Evolutionary conservation across 73 alveolate genomes (phyloP).

Genomic region (Uronychia binucleata): DNA sequence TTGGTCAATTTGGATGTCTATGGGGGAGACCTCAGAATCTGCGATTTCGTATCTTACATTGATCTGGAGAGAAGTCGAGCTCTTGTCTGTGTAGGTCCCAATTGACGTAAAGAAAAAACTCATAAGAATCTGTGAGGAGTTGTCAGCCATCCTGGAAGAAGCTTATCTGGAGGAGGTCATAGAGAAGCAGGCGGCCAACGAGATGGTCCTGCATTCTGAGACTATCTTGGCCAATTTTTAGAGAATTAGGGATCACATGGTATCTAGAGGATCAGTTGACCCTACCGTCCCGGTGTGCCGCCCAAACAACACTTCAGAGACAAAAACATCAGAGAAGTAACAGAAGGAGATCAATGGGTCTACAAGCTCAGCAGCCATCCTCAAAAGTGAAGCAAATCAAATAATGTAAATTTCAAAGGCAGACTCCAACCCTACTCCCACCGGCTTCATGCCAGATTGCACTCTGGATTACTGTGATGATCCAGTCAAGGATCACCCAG

Average conservation of each 20-base stretch:
- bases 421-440: neutral
- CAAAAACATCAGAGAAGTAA: neutral
- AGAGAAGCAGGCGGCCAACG: neutral
- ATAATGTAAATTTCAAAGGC: neutral
- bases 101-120: neutral
- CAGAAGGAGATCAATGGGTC: neutral
- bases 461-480: neutral
- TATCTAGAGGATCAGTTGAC: neutral
- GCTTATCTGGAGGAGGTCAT: neutral
- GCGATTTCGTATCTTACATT: neutral
- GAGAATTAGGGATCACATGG: neutral
- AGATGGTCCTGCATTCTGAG: neutral
- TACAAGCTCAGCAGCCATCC: neutral
- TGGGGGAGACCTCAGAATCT: neutral
- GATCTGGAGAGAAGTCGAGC: neutral
- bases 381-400: neutral
- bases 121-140: neutral
- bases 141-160: neutral
- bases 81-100: neutral
- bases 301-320: neutral
- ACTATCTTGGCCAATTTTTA: neutral
- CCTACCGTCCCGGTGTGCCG: neutral
- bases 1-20: neutral
- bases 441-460: neutral
- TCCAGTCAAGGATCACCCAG: constrained; percentile 4